Evolutionary conservation across 2,329 filamentous ascomycete genomes (phyloP).

Genomic region (Epichloe sylvatica): DNA sequence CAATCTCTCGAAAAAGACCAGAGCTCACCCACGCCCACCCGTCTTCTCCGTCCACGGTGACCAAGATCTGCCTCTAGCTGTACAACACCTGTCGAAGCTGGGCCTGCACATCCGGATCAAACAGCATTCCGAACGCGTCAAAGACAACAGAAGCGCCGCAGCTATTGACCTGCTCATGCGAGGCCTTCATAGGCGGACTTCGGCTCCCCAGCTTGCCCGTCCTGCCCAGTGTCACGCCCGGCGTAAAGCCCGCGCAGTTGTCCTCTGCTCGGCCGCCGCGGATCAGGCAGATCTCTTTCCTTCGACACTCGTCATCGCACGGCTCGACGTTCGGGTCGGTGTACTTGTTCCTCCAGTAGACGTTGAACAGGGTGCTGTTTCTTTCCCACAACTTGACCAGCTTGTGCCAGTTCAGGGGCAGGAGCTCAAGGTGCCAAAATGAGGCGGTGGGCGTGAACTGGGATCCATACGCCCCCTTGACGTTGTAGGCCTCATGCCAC

Average conservation of each 20-base stretch:
- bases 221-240: not conserved
- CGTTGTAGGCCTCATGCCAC: not conserved
- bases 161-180: not conserved
- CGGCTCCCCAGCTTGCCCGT: not conserved
- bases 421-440: not conserved
- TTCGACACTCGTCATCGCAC: constrained; percentile 29
- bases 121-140: not conserved
- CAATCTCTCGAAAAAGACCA: too few species aligned
- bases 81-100: not conserved
- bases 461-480: not conserved
- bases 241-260: constrained; percentile 26
- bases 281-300: constrained; percentile 34
- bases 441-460: not conserved
- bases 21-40: too few species aligned
- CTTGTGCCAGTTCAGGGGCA: not conserved
- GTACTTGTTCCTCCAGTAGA: not conserved
- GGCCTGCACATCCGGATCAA: not conserved
- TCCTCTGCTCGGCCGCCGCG: constrained; percentile 37
- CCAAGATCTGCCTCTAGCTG: too few species aligned
- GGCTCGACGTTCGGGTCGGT: constrained; percentile 24
- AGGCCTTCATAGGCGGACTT: rapidly evolving
- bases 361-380: not conserved
- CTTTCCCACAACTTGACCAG: not conserved
- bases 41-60: too few species aligned
- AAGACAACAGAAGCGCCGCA: not conserved